These are phyloP conservation scores for Parachlorella kessleri DNA, from an alignment of 139 green algal species.

Conservation along the genomic window DNA sequence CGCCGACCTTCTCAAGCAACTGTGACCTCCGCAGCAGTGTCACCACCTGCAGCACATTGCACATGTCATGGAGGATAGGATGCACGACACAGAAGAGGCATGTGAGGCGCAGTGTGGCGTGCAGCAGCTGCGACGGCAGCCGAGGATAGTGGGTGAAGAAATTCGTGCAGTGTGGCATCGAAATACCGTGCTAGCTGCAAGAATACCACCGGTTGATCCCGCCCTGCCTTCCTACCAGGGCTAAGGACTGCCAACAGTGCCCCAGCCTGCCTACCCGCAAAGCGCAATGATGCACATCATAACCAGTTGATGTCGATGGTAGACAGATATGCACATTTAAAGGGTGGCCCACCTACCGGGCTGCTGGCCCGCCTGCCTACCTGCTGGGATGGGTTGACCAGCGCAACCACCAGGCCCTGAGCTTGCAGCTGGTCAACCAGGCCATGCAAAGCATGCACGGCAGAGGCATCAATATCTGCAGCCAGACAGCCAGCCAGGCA, in stretches of 20 bases:
- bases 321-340: too few relatives aligned
- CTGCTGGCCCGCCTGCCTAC: too few relatives aligned
- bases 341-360: too few relatives aligned
- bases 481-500: slow-evolving; percentile 41
- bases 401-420: slow-evolving; percentile 45
- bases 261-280: too few relatives aligned
- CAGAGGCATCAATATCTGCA: slow-evolving; percentile 76
- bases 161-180: too few relatives aligned
- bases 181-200: too few relatives aligned
- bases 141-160: too few relatives aligned
- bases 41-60: background rate
- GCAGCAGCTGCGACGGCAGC: too few relatives aligned
- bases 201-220: too few relatives aligned
- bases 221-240: background rate
- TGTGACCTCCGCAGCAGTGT: slow-evolving; percentile 8
- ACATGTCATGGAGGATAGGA: background rate
- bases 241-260: background rate
- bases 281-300: too few relatives aligned
- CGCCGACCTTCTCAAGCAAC: slow-evolving; percentile 20
- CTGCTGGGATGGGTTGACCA: slow-evolving; percentile 61
- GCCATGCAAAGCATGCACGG: slow-evolving; percentile 52
- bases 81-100: background rate
- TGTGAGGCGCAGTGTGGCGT: too few relatives aligned
- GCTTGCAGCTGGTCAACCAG: slow-evolving; percentile 33
- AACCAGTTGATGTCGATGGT: too few relatives aligned